A percentile compares a stretch with the other conserved stretches of the same genome.
Evolutionary conservation across 345 rosid genomes (phyloP).

Genomic region (Aegle marmelos): DNA sequence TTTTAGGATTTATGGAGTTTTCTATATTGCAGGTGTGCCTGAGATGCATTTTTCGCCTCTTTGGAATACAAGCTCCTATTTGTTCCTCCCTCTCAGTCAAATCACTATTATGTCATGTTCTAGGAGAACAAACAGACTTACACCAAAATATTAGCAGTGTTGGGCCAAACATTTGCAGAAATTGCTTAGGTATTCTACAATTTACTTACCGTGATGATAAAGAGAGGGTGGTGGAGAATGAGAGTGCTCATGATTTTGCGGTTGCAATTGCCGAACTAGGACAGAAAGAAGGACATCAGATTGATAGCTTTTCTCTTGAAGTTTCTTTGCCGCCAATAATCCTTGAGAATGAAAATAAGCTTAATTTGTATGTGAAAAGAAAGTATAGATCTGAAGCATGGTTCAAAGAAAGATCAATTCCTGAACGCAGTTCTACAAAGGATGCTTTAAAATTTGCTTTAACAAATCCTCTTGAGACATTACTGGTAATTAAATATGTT

Average conservation of each 20-base stretch:
- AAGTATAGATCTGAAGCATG: conserved; percentile 58
- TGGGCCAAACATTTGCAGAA: conserved; percentile 48
- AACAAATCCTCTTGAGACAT: conserved; percentile 42
- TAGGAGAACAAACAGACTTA: conserved; percentile 10
- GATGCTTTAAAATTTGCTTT: conserved; percentile 69
- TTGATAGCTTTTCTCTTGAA: conserved; percentile 72
- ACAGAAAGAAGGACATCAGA: conserved; percentile 57
- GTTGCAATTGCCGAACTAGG: conserved; percentile 45
- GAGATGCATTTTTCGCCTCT: conserved; percentile 69
- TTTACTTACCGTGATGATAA: conserved; percentile 44
- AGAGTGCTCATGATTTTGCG: conserved; percentile 41
- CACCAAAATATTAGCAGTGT: conserved; percentile 9
- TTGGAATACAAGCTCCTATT: conserved; percentile 38
- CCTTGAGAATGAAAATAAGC: conserved; percentile 48
- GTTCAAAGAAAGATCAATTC: conserved; percentile 41
- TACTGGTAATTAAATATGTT: conserved; percentile 51
- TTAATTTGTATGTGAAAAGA: conserved; percentile 59
- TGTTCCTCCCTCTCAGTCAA: conserved; percentile 26
- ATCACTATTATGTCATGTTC: conserved; percentile 27
- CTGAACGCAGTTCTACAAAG: conserved; percentile 50
- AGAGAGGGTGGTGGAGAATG: conserved; percentile 32
- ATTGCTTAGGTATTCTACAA: conserved; percentile 84
- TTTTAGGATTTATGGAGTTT: background rate
- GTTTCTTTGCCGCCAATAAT: conserved; percentile 57
- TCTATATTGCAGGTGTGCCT: conserved; percentile 57